phyloP scores from a whole-genome alignment of 345 rosid species.

The Populus davidiana region DNA sequence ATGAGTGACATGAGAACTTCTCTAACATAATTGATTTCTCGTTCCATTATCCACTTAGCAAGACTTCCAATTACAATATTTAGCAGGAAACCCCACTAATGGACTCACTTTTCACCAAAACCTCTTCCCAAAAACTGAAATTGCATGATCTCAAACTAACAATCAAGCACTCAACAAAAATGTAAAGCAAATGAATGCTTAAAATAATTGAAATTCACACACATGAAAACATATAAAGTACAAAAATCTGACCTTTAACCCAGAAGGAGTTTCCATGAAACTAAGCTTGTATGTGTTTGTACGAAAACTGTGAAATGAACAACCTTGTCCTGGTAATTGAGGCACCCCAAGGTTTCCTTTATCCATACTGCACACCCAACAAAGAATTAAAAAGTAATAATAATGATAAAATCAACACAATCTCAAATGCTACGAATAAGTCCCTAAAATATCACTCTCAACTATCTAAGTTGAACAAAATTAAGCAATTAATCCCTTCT shows the following conservation, averaged over 20 bases:
- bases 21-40: background rate
- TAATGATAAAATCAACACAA: background rate
- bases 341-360: slow-evolving; percentile 87
- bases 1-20: background rate
- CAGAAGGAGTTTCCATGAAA: slow-evolving; percentile 96
- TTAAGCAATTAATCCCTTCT: too few species aligned
- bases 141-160: background rate
- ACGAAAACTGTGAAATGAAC: slow-evolving; percentile 88
- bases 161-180: background rate
- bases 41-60: too few species aligned
- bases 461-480: background rate
- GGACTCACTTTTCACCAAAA: background rate
- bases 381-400: background rate
- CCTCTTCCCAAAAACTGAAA: background rate
- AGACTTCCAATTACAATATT: background rate
- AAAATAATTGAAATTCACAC: background rate
- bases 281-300: slow-evolving; percentile 93
- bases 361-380: slow-evolving; percentile 40
- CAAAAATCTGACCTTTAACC: slow-evolving; percentile 60
- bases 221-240: slow-evolving; percentile 6
- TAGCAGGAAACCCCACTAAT: too few species aligned
- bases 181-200: background rate
- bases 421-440: background rate
- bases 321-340: slow-evolving; percentile 90
- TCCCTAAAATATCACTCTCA: background rate